phyloP scores from a whole-genome alignment of 2,329 filamentous ascomycete species.

The Phyllosticta capitalensis region DNA sequence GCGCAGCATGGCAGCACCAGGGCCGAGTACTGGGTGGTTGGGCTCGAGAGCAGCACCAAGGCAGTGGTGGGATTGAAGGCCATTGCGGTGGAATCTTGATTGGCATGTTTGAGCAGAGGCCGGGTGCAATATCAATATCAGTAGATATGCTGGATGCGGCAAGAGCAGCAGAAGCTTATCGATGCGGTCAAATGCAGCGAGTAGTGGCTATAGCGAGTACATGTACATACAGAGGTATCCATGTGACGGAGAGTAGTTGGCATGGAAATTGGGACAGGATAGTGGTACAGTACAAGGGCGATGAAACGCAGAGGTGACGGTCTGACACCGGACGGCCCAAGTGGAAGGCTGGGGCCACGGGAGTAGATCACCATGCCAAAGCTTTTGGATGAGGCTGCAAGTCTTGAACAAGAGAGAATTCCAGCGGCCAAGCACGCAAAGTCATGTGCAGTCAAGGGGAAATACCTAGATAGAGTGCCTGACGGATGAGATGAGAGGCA shows the following conservation, averaged over 20 bases:
- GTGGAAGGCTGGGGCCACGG: not conserved
- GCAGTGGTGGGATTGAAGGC: constrained; percentile 71
- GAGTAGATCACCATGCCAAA: not conserved
- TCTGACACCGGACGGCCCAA: not conserved
- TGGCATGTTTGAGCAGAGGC: not conserved
- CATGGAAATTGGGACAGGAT: not conserved
- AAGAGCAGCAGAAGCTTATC: not conserved
- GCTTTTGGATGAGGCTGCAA: too few relatives aligned
- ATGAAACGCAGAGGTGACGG: not conserved
- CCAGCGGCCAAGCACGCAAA: too few relatives aligned
- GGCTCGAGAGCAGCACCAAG: constrained; percentile 47
- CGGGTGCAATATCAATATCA: too few relatives aligned
- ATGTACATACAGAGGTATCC: not conserved
- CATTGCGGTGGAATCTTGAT: constrained; percentile 56
- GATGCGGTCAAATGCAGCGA: not conserved
- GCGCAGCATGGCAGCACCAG: constrained; percentile 54
- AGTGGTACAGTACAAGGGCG: not conserved
- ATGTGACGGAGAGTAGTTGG: not conserved
- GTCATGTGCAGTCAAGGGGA: too few relatives aligned
- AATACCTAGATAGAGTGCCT: not conserved
- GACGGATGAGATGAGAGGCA: not conserved
- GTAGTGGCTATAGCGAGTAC: not conserved
- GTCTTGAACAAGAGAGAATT: not conserved
- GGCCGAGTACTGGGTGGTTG: constrained; percentile 72
- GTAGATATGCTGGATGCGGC: not conserved